These are phyloP conservation scores for Nakazawaea ishiwadae DNA, from an alignment of 805 yeast species.

Conservation along the genomic window DNA sequence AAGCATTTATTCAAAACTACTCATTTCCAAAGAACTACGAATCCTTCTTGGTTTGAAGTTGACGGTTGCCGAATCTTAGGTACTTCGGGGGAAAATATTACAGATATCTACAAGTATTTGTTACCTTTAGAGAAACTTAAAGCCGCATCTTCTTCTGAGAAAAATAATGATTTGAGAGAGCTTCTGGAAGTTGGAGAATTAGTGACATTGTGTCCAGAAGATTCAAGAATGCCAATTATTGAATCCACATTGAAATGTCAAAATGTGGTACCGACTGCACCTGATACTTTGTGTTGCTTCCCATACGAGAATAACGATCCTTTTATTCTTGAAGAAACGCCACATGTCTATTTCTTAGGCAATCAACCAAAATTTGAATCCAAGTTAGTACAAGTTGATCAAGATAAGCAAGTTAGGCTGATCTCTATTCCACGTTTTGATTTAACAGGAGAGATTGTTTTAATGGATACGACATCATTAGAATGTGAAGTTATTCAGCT, in stretches of 20 bases:
- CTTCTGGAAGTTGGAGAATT: conserved; percentile 45
- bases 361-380: conserved; percentile 67
- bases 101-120: conserved; percentile 70
- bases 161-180: conserved; percentile 18
- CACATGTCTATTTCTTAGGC: conserved; percentile 84
- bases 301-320: conserved; percentile 81
- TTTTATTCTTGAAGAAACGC: conserved; percentile 71
- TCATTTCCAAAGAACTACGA: conserved; percentile 45
- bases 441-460: conserved; percentile 57
- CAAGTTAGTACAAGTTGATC: conserved; percentile 30
- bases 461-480: conserved; percentile 55
- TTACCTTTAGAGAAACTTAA: conserved; percentile 34
- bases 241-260: conserved; percentile 77
- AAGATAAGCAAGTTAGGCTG: conserved; percentile 36
- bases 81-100: conserved; percentile 79
- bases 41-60: conserved; percentile 70
- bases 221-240: conserved; percentile 47
- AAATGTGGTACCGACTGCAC: conserved; percentile 89
- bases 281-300: conserved; percentile 89
- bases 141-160: conserved; percentile 20
- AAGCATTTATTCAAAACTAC: conserved; percentile 33
- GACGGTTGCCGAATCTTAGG: conserved; percentile 59
- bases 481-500: conserved; percentile 47
- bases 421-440: conserved; percentile 70
- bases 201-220: conserved; percentile 44